Conservation (phyloP, 441 rosid genomes). For the Jatropha podagrica region DNA sequence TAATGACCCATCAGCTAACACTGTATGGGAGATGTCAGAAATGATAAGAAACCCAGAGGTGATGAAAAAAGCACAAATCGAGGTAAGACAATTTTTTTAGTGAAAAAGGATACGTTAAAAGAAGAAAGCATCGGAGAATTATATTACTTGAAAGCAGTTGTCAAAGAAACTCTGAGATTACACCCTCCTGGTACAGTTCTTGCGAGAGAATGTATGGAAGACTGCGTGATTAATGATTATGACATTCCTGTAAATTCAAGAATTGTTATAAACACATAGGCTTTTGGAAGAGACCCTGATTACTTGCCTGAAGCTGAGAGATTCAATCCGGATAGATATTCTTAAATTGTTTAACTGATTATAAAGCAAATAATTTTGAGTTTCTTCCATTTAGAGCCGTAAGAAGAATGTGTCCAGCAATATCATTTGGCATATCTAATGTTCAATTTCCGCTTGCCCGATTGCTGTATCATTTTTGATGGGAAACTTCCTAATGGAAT, state of each 20-base stretch:
- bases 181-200: conserved; percentile 34
- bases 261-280: too few species aligned
- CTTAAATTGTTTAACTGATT: conserved; percentile 22
- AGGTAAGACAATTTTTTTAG: conserved; percentile 20
- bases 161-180: conserved; percentile 40
- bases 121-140: conserved; percentile 10
- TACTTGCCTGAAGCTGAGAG: too few species aligned
- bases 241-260: too few species aligned
- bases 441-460: too few species aligned
- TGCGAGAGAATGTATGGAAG: conserved; percentile 26
- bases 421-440: too few species aligned
- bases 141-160: conserved; percentile 30
- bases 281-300: too few species aligned
- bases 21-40: conserved; percentile 26
- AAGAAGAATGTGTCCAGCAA: too few species aligned
- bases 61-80: conserved; percentile 36
- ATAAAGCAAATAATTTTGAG: too few species aligned
- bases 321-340: conserved; percentile 20
- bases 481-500: too few species aligned
- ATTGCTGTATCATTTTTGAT: too few species aligned
- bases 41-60: conserved; percentile 32
- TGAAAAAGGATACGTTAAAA: conserved; percentile 2
- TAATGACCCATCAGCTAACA: conserved; percentile 25
- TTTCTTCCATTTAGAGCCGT: too few species aligned
- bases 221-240: too few species aligned